These are phyloP conservation scores for Fragaria ananassa DNA, from an alignment of 306 rosid species.

Conservation along the genomic window DNA sequence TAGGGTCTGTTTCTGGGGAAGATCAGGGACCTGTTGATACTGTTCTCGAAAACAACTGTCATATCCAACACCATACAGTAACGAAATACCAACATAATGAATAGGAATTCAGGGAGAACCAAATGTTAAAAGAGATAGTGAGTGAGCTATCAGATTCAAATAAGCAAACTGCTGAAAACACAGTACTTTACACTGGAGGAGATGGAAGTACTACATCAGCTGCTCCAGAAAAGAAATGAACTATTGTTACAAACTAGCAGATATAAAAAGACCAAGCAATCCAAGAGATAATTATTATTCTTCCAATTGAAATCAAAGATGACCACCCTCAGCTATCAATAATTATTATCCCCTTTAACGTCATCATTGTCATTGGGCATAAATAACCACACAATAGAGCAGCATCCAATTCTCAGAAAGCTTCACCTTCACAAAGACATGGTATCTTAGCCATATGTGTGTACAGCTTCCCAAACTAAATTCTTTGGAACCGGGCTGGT, in stretches of 20 bases:
- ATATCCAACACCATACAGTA: not conserved
- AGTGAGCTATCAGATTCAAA: not conserved
- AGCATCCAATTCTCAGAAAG: constrained; percentile 30
- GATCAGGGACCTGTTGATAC: not conserved
- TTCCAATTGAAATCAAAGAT: constrained; percentile 33
- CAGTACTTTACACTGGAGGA: constrained; percentile 5
- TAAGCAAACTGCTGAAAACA: not conserved
- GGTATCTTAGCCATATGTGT: constrained; percentile 55
- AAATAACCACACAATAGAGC: constrained; percentile 23
- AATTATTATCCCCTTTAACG: constrained; percentile 4
- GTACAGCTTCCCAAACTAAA: constrained; percentile 74
- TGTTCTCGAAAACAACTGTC: not conserved
- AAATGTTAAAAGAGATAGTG: not conserved
- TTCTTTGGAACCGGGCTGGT: constrained; percentile 50
- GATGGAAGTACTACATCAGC: constrained; percentile 22
- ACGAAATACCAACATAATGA: not conserved
- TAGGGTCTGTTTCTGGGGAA: not conserved
- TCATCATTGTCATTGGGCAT: not conserved
- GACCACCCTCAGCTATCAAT: constrained; percentile 30
- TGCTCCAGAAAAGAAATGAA: constrained; percentile 23
- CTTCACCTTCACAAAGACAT: constrained; percentile 2
- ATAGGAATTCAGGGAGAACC: not conserved
- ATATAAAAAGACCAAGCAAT: constrained; percentile 25
- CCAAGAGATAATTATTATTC: constrained; percentile 29
- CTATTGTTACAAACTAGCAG: constrained; percentile 18